Evolutionary conservation across 2,329 filamentous ascomycete genomes (phyloP).

Genomic region (Clonostachys rosea): DNA sequence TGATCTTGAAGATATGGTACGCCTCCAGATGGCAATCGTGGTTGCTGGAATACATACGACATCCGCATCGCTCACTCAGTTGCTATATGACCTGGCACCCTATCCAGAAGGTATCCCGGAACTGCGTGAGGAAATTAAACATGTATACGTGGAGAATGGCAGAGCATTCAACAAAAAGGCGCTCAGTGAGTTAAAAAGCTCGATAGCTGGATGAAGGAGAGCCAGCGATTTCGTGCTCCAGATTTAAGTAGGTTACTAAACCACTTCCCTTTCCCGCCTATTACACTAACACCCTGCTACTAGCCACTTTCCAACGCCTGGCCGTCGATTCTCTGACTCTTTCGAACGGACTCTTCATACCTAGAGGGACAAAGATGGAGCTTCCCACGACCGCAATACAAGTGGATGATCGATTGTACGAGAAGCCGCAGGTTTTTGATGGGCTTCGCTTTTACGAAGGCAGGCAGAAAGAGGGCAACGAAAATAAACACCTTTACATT

Average conservation of each 20-base stretch:
- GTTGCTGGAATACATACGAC: no score
- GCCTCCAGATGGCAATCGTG: no score
- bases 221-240: conserved; percentile 22
- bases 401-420: conserved; percentile 25
- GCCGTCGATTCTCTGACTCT: conserved; percentile 44
- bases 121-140: no score
- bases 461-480: conserved; percentile 16
- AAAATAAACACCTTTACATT: conserved; percentile 29
- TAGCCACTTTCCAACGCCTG: conserved; percentile 42
- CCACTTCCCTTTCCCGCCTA: not conserved
- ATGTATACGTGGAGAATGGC: no score
- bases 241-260: conserved; percentile 18
- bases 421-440: conserved; percentile 31
- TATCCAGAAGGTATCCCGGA: no score
- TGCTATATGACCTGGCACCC: no score
- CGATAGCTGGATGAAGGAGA: conserved; percentile 33
- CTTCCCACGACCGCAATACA: conserved; percentile 27
- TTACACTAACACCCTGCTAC: not conserved
- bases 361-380: conserved; percentile 35
- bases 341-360: conserved; percentile 48
- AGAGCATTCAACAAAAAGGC: conserved; percentile 6
- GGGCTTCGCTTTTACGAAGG: conserved; percentile 36
- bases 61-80: no score
- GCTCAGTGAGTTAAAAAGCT: conserved; percentile 30
- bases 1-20: no score